Percentiles rank a stretch among this genome's conserved stretches.
Conservation (phyloP, 495 filamentous ascomycete species). For the Annulohypoxylon maeteangense region DNA sequence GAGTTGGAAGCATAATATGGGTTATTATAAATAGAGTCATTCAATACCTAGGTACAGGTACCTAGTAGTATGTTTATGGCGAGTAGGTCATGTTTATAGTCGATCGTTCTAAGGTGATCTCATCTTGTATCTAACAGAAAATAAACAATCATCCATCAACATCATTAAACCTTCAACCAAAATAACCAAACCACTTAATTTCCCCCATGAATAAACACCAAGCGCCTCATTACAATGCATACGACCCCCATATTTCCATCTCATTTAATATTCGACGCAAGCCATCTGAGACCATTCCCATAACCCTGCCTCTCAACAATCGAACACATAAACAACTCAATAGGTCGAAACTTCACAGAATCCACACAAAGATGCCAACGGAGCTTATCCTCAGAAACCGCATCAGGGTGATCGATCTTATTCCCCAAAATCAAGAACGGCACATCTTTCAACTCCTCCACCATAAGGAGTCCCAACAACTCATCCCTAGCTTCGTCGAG, state of each 20-base stretch:
- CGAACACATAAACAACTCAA: conserved; percentile 25
- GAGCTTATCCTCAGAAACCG: conserved; percentile 9
- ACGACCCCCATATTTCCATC: neutral
- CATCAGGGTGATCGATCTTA: conserved; percentile 18
- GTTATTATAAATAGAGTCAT: neutral
- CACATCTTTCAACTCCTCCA: neutral
- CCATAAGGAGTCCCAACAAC: conserved; percentile 3
- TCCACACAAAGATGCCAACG: neutral
- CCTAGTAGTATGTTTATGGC: too few relatives aligned
- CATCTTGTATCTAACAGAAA: neutral
- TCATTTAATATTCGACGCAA: conserved; percentile 8
- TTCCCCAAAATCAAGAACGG: conserved; percentile 21
- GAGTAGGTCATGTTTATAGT: too few relatives aligned
- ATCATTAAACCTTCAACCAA: neutral
- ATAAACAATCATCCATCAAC: too few relatives aligned
- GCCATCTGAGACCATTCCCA: conserved; percentile 12
- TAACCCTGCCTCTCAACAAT: conserved; percentile 7
- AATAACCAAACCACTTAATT: neutral
- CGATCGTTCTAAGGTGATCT: too few relatives aligned
- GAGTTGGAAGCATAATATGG: neutral
- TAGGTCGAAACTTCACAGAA: neutral
- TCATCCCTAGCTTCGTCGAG: conserved; percentile 16
- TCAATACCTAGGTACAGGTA: too few relatives aligned
- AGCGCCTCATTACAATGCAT: neutral
- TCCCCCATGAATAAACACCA: neutral